Base-by-base conservation (phyloP, 345 rosid genomes). In the Aquilaria malaccensis region DNA sequence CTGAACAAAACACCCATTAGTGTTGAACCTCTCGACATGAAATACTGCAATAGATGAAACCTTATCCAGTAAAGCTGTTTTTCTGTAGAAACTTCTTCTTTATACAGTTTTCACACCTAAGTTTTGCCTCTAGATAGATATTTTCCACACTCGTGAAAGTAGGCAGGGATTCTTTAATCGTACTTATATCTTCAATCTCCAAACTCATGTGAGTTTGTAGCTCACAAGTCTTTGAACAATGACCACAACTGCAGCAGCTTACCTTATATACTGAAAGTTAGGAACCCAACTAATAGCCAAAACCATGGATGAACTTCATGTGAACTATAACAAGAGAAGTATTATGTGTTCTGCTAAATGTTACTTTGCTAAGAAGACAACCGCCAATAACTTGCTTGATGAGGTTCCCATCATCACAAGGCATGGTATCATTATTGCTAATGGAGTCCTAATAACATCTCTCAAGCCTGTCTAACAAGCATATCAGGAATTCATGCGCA, bases 401-500 rank as follows among this genome's bases (percentile, higher is more conserved):
- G 11, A 65, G 55, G 56, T 46, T 14, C 22, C 37, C 56, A 11
- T 57, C 62, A 0, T 31, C n/a, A 29, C 55, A 56, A 45, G 68
- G 49, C 32, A 3, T 45, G 37, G 33, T n/a, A 41, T 48, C 41
- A 57, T 49, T 52, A 55, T 33, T 14, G 2, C 11, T n/a, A 12
- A n/a, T 56, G 7, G 47, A 56, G 46, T 65, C 56, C 12, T 5
- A 49, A 30, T 6, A 65, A 50, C 87, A 77, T 29, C 73, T 63
- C 59, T 80, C 85, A 10, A 86, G 81, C 69, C 67, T 77, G 65
- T 84, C 84, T 62, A 86, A 72, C 68, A 86, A 69, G 70, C 84
- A 80, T 15, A 81, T 87, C 54, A 84, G 78, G 58, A 82, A 84
- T 63, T 86, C 94, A 67, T 86, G 94, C 45, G 89, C 94, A 79